Percentiles rank a stretch among this genome's conserved stretches.
Evolutionary conservation across 805 yeast genomes (phyloP).

Genomic region (Tetrapisispora namnaoensis): DNA sequence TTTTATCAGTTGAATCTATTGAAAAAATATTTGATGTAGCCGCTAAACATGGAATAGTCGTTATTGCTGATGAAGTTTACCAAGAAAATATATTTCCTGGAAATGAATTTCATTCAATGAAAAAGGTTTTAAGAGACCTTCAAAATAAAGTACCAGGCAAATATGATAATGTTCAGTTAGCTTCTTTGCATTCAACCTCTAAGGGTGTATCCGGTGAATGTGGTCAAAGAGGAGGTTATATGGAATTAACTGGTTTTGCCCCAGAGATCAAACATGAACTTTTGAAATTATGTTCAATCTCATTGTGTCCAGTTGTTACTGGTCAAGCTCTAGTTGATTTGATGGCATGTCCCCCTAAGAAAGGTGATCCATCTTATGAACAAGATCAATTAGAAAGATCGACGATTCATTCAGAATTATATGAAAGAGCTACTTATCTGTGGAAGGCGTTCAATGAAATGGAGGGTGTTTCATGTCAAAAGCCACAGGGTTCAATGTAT

Average conservation of each 20-base stretch:
- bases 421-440: constrained; percentile 51
- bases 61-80: constrained; percentile 96
- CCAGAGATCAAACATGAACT: constrained; percentile 60
- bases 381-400: constrained; percentile 53
- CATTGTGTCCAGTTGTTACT: constrained; percentile 86
- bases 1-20: constrained; percentile 56
- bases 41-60: constrained; percentile 72
- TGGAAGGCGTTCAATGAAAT: constrained; percentile 62
- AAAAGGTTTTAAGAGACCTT: constrained; percentile 62
- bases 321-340: constrained; percentile 91
- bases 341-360: constrained; percentile 84
- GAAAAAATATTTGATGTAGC: constrained; percentile 67
- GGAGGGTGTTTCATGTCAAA: constrained; percentile 78
- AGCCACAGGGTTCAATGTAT: constrained; percentile 97
- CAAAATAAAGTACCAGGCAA: constrained; percentile 44
- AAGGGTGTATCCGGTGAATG: constrained; percentile 98
- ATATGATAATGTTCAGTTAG: constrained; percentile 71
- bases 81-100: constrained; percentile 86
- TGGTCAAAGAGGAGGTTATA: constrained; percentile 98
- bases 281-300: constrained; percentile 79
- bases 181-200: constrained; percentile 93
- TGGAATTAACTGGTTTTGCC: constrained; percentile 82
- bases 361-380: constrained; percentile 68
- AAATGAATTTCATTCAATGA: constrained; percentile 66
- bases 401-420: constrained; percentile 52